phyloP scores from a whole-genome alignment of 192 early-diverging fungal species.

The Podila epigama region DNA sequence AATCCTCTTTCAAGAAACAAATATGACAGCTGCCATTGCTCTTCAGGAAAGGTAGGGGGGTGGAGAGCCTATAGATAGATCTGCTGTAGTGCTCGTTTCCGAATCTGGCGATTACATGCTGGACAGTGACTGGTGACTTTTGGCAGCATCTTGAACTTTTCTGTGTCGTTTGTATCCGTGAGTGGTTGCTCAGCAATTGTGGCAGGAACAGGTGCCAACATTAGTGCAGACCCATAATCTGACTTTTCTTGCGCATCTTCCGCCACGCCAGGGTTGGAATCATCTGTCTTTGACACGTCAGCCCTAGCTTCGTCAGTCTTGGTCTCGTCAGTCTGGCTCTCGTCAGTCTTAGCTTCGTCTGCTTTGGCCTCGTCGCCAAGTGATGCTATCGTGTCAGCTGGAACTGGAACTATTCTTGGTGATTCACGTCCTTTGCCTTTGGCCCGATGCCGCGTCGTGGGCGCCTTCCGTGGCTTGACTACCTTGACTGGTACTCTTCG shows the following conservation, averaged over 20 bases:
- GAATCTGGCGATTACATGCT: slow-evolving; percentile 23
- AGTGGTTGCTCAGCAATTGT: not conserved
- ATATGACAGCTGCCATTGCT: no score
- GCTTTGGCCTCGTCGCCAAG: not conserved
- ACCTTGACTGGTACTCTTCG: slow-evolving; percentile 1
- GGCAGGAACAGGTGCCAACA: not conserved
- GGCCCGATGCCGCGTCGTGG: no score
- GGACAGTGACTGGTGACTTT: slow-evolving; percentile 11
- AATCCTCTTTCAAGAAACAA: no score
- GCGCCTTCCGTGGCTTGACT: slow-evolving; percentile 3
- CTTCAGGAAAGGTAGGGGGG: not conserved
- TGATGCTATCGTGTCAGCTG: not conserved
- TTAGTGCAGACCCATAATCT: not conserved
- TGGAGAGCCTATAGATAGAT: slow-evolving; percentile 18
- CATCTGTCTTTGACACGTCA: no score
- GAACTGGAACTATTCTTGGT: no score
- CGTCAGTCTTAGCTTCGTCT: not conserved
- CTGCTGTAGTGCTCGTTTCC: slow-evolving; percentile 11
- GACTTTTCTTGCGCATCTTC: not conserved
- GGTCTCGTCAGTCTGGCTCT: no score
- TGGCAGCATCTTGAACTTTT: slow-evolving; percentile 10
- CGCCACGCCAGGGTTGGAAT: no score
- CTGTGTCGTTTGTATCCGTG: no score
- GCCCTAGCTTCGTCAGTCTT: no score
- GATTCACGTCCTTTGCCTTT: slow-evolving; percentile 16